Evolutionary conservation across 129 eudicot species (phyloP), one percentile per base, ranked within the genome.

Genomic region (Smallanthus sonchifolius): DNA sequence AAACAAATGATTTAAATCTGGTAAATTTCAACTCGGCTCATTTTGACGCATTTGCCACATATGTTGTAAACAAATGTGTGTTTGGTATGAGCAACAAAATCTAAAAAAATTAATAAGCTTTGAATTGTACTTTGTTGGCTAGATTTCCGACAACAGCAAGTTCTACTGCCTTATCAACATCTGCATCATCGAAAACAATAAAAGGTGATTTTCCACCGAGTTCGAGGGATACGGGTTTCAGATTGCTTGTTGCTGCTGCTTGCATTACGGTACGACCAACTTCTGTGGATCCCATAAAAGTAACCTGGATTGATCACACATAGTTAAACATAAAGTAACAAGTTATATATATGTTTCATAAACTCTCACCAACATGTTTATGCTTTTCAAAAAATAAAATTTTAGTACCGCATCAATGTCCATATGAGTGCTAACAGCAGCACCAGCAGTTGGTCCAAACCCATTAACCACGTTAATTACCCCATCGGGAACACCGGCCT

Each of bases 401-500:
- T 34, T 51, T 32, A 15, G 77, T 57, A 92, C 96, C 81, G 75
- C 82, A 70, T 92, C 97, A 32, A 92, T 77, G 69, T 89, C 96
- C 96, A 89, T 92, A 67, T 92, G 97, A 43, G 96, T 87, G 83
- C 85, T 80, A 45, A 92, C 61, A 14, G 97, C 94, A 11, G 91
- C 91, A 69, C 97, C 96, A 10, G 84, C 97, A 1, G 87, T 79
- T 4, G 74, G 67, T 20, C 97, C 97, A 60, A 56, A 89, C 73
- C 97, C 97, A 14, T 86, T 80, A 20, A 89, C 85, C 0, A 92
- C 93, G 69, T 92, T 92, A 16, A 89, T 52, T 38, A 92, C 97
- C 3, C 97, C 97, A 76, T 89, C 91, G 0, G 96, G 97, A 17
- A 89, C 57, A 28, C 97, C 97, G 44, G 96, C 97, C 97, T 89